Evolutionary conservation across 1,139 yeast species (phyloP).

Genomic region (Insectozyma bohioensis): DNA sequence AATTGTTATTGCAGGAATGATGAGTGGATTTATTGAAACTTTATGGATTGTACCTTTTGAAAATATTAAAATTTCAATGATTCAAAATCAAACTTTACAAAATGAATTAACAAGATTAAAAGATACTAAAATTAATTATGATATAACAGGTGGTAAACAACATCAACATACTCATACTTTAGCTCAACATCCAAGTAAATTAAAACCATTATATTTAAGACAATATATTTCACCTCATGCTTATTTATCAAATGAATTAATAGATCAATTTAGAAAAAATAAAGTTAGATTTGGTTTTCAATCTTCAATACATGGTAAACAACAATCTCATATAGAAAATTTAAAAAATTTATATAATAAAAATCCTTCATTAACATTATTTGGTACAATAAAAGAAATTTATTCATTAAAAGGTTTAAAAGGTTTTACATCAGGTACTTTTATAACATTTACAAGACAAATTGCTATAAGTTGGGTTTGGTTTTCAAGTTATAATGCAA

Average conservation of each 20-base stretch:
- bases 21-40: conserved; percentile 83
- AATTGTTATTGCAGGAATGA: conserved; percentile 78
- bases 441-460: conserved; percentile 79
- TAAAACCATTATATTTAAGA: conserved; percentile 25
- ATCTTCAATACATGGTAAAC: conserved; percentile 12
- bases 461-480: conserved; percentile 77
- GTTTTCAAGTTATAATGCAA: conserved; percentile 77
- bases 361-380: conserved; percentile 54
- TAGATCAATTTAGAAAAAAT: conserved; percentile 26
- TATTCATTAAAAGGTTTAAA: conserved; percentile 70
- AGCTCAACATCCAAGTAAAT: conserved; percentile 24
- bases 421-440: conserved; percentile 81
- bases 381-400: conserved; percentile 61
- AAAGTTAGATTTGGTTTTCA: conserved; percentile 10
- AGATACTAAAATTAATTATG: conserved; percentile 16
- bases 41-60: conserved; percentile 89
- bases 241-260: conserved; percentile 37
- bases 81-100: conserved; percentile 56
- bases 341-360: conserved; percentile 43
- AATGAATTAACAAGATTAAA: conserved; percentile 33
- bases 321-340: conserved; percentile 32
- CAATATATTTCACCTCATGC: conserved; percentile 48
- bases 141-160: conserved; percentile 25
- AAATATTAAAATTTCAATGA: conserved; percentile 80
- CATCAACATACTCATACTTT: conserved; percentile 14